Evolutionary conservation across 164 flowering plant genomes (phyloP), one percentile per base, ranked within the genome.

Genomic region (Annona squamosa): DNA sequence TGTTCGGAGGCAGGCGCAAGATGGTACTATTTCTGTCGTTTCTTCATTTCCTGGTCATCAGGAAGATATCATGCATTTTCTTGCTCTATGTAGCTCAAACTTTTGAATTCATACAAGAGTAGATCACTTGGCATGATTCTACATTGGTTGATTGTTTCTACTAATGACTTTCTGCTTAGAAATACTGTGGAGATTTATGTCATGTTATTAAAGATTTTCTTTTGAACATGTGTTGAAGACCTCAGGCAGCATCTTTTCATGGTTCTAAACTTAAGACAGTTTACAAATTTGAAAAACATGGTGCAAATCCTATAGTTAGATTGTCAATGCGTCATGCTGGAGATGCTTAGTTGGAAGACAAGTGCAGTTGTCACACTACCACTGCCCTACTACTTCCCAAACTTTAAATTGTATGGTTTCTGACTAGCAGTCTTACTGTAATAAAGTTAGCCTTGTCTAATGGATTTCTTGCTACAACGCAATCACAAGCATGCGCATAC

Each of bases 11-110:
- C 94, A 90, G 82, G 83, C 94, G 59, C 87, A 85, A 67, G 97
- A 92, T 48, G 98, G 97, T 76, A 84, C 92, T 71, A 87, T 92
- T 74, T 88, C 97, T 65, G 90, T 94, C 12, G 94, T 97, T 63
- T 84, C 97, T 79, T 90, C 97, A 45, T 90, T 92, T 81, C 71
- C 94, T 73, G 96, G 88, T 70, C 86, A 90, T 79, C 97, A 92
- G 75, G 90, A 92, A 87, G 97, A 97, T 90, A 87, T 79, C 13
- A 13, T 16, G 45, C 69, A 3, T 44, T 64, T 26, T 12, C 63
- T 26, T 26, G 37, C 37, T 65, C 41, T 66, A 7, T 59, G 46
- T 41, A 63, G 3, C 65, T 65, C 6, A 47, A 48, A 42, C n/a
- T 3, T 52, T 52, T 52, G 59, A 52, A 9, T 48, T 46, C 7